These are phyloP conservation scores for Osmozyma mogii DNA, from an alignment of 805 yeast genomes.

Conservation along the genomic window DNA sequence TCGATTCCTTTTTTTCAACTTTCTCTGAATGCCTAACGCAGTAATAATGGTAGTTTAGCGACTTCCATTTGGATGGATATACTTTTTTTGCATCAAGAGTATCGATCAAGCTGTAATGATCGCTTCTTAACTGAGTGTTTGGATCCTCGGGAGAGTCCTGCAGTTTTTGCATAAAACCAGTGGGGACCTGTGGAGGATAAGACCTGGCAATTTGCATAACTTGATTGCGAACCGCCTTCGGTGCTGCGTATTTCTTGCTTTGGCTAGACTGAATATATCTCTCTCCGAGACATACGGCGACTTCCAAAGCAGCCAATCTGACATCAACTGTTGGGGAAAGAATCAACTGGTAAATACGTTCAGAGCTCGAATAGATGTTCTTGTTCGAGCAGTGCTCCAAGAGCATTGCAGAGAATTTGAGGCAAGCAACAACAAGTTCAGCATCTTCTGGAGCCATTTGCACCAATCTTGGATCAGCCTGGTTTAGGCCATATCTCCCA, in stretches of 20 bases:
- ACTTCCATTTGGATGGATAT: conserved; percentile 51
- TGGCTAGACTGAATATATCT: conserved; percentile 43
- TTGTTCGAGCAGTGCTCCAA: conserved; percentile 65
- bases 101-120: conserved; percentile 41
- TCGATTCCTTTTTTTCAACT: conserved; percentile 6
- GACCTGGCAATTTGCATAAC: conserved; percentile 47
- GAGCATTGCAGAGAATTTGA: conserved; percentile 54
- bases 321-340: conserved; percentile 54
- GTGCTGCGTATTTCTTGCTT: conserved; percentile 32
- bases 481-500: conserved; percentile 43
- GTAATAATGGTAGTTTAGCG: conserved; percentile 46
- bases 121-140: conserved; percentile 15
- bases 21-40: conserved; percentile 2
- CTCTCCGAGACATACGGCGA: conserved; percentile 52
- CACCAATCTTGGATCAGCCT: conserved; percentile 38
- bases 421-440: conserved; percentile 38
- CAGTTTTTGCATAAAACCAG: conserved; percentile 27
- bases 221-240: conserved; percentile 36
- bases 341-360: conserved; percentile 50
- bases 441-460: conserved; percentile 42
- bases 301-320: conserved; percentile 52
- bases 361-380: conserved; percentile 58
- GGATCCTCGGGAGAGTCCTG: conserved; percentile 7
- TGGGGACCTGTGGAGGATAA: conserved; percentile 42
- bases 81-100: conserved; percentile 33